Evolutionary conservation across 306 rosid species (phyloP).

Genomic region (Medicago ruthenica): DNA sequence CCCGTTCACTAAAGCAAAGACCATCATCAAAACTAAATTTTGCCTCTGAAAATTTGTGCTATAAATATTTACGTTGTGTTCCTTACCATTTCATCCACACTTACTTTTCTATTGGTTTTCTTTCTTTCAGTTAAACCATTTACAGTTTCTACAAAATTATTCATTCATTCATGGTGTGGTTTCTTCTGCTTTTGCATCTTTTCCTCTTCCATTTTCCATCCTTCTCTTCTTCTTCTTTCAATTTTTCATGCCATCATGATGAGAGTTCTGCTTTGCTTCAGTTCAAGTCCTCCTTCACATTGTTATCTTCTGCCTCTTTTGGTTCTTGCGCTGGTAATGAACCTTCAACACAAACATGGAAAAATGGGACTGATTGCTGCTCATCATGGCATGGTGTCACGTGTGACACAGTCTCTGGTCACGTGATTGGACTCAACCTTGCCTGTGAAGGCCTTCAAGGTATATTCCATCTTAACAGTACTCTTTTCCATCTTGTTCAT

Average conservation of each 20-base stretch:
- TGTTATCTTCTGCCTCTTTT: too few relatives aligned
- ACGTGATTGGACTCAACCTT: conserved; percentile 35
- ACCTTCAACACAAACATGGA: not conserved
- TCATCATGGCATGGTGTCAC: conserved; percentile 39
- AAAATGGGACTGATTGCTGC: conserved; percentile 30
- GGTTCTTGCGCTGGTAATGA: not conserved
- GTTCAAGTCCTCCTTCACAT: not conserved
- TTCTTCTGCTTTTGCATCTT: not conserved
- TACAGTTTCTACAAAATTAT: not conserved
- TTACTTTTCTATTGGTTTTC: too few relatives aligned
- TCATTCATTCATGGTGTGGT: not conserved
- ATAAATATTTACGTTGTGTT: too few relatives aligned
- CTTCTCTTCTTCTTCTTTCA: conserved; percentile 2
- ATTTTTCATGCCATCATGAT: not conserved
- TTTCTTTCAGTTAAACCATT: too few relatives aligned
- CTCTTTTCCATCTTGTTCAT: conserved; percentile 17
- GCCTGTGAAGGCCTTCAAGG: conserved; percentile 7
- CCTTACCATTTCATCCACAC: too few relatives aligned
- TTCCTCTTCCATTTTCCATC: not conserved
- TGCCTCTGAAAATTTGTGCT: too few relatives aligned
- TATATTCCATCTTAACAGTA: not conserved
- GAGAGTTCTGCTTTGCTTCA: not conserved
- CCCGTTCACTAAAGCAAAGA: too few relatives aligned
- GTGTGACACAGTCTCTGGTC: not conserved
- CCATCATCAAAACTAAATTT: too few relatives aligned